Conservation (phyloP, 768 basidiomycete species). For the Artomyces pyxidatus region DNA sequence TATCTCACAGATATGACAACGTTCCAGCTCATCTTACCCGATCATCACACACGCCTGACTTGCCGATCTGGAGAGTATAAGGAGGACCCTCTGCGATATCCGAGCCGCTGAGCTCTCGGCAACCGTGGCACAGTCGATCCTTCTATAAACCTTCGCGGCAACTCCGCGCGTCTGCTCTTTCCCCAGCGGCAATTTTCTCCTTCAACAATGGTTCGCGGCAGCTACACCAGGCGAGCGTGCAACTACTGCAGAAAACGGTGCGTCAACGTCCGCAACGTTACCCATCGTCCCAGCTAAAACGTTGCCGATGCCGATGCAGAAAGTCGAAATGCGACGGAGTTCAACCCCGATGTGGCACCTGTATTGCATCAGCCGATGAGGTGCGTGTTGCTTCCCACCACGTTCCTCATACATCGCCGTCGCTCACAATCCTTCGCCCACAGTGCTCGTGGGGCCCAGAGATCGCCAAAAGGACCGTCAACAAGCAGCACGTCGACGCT, state of each 20-base stretch:
- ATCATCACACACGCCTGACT: too few species aligned
- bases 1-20: too few species aligned
- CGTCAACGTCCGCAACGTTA: background rate
- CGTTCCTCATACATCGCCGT: background rate
- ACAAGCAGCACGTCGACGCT: conserved; percentile 23
- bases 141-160: too few species aligned
- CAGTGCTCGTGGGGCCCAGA: conserved; percentile 26
- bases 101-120: too few species aligned
- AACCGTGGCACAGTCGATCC: too few species aligned
- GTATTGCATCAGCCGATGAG: conserved; percentile 19
- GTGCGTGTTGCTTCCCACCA: conserved; percentile 3
- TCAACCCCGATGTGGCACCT: conserved; percentile 24
- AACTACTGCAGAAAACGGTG: conserved; percentile 25
- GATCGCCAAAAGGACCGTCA: conserved; percentile 21
- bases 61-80: too few species aligned
- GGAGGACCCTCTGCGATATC: too few species aligned
- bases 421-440: too few species aligned
- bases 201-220: conserved; percentile 17
- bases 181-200: background rate
- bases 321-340: conserved; percentile 28
- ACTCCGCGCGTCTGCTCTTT: too few species aligned
- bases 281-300: too few species aligned
- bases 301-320: conserved; percentile 10
- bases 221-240: conserved; percentile 26
- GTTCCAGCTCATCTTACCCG: too few species aligned